Conservation (phyloP, 2,329 filamentous ascomycete genomes). For the Fusarium clavum region DNA sequence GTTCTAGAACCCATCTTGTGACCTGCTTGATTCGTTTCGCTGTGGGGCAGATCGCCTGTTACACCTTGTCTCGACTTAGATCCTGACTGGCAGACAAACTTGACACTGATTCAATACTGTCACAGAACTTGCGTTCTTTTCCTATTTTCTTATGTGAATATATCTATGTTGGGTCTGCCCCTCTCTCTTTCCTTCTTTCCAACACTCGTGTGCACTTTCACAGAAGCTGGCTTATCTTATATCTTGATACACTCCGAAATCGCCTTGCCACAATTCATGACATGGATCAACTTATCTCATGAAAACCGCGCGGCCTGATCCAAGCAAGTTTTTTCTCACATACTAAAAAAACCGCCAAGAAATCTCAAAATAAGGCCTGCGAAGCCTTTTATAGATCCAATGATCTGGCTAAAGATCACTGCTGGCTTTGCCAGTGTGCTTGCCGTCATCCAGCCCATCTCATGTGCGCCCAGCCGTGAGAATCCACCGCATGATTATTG, state of each 20-base stretch:
- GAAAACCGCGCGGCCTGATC: slow-evolving; percentile 26
- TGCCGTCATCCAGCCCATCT: slow-evolving; percentile 2
- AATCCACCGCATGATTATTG: slow-evolving; percentile 34
- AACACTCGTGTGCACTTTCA: background rate
- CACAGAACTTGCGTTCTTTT: slow-evolving; percentile 9
- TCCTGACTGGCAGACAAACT: slow-evolving; percentile 34
- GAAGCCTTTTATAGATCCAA: background rate
- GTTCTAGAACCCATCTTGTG: slow-evolving; percentile 36
- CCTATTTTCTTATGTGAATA: background rate
- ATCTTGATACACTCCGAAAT: slow-evolving; percentile 19
- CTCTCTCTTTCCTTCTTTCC: background rate
- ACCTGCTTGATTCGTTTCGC: slow-evolving; percentile 38
- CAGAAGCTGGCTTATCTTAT: slow-evolving; percentile 17
- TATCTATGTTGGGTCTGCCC: background rate
- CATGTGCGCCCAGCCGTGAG: slow-evolving; percentile 30
- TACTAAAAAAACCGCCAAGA: background rate
- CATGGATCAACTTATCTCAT: slow-evolving; percentile 32
- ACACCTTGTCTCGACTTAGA: slow-evolving; percentile 29
- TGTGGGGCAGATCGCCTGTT: slow-evolving; percentile 39
- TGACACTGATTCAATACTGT: slow-evolving; percentile 8
- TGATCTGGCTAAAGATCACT: slow-evolving; percentile 30
- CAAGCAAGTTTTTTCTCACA: background rate
- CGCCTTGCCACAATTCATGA: slow-evolving; percentile 29
- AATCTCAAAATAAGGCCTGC: background rate
- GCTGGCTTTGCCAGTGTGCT: slow-evolving; percentile 28